Evolutionary conservation across 768 basidiomycete species (phyloP), one percentile per base, ranked within the genome.

Genomic region (Gymnopilus dilepis): DNA sequence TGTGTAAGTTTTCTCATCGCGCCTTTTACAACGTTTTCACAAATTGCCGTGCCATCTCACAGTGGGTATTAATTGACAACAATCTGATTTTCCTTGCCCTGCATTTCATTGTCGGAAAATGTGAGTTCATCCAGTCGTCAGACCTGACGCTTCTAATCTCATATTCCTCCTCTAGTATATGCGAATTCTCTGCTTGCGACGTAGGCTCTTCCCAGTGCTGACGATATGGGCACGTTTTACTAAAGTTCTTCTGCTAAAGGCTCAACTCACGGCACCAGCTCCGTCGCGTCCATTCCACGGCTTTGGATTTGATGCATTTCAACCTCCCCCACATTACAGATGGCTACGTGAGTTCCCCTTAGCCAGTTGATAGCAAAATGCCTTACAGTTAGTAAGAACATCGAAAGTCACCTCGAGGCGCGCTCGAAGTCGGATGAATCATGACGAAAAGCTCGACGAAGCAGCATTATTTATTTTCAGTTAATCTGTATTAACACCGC

Each of bases 21-120:
- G 17, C 12, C 28, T 30, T 43, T 8, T 33, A 12, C 30, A 41
- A 3, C 8, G 6, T 41, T 58, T 38, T 58, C 48, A 65, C 50
- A 42, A 54, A 47, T 15, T 40, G 7, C 12, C 26, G 41, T 6
- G 45, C 3, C 28, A 19, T 50, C 43, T 31, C 11, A 40, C 17
- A 80, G 82, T 84, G 83, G 83, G 69, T 83, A 6, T 53, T 69
- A 3, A 78, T 81, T 72, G 71, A 77, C 17, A 21, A 70, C 42
- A 82, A 78, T 59, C 73, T 82, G 8, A 64, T 82, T 33, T 82
- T 82, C 61, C 73, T 82, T 72, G 81, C 77, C 22, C 65, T 82
- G 19, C 80, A 82, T 63, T 80, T 82, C 58, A 71, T 82, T 24
- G 80, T 82, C 48, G 74, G 75, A 64, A 82, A 82, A 64, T 58